phyloP scores from a whole-genome alignment of 2,329 filamentous ascomycete genomes.

The Trichoderma breve region DNA sequence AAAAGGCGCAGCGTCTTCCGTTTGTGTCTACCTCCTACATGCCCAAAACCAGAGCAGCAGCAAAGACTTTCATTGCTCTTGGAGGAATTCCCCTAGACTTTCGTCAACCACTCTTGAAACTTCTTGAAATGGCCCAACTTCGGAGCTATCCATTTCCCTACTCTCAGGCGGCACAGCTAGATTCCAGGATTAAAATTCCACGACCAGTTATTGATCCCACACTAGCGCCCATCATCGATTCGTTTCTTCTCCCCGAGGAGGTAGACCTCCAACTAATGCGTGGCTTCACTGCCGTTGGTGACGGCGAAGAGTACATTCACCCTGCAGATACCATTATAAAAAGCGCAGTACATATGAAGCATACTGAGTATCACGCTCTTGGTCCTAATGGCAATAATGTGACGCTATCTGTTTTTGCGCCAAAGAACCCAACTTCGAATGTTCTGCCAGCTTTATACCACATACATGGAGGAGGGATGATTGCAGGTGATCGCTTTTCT shows the following conservation, averaged over 20 bases:
- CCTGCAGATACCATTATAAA: not conserved
- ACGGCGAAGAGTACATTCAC: not conserved
- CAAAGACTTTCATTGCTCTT: not conserved
- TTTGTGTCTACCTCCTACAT: not conserved
- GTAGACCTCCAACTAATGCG: conserved; percentile 20
- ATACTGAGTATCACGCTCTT: not conserved
- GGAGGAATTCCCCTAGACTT: not conserved
- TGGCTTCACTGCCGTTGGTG: not conserved
- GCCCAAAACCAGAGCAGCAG: not conserved
- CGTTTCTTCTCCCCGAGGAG: conserved; percentile 23
- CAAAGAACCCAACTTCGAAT: conserved; percentile 9
- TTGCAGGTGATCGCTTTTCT: conserved; percentile 23
- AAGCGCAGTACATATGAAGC: not conserved
- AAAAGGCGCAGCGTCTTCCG: not conserved
- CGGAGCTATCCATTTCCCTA: conserved; percentile 23
- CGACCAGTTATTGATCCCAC: conserved; percentile 23
- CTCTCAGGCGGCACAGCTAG: conserved; percentile 23
- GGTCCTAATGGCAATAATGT: not conserved
- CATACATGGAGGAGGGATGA: conserved; percentile 25
- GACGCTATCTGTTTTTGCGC: conserved; percentile 18
- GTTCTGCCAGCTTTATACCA: conserved; percentile 23
- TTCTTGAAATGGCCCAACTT: not conserved
- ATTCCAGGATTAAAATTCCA: conserved; percentile 24
- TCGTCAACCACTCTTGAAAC: not conserved
- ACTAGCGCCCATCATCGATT: conserved; percentile 24